These are phyloP conservation scores for Diaporthe amygdali DNA, from an alignment of 2,329 filamentous ascomycete genomes.

Conservation along the genomic window DNA sequence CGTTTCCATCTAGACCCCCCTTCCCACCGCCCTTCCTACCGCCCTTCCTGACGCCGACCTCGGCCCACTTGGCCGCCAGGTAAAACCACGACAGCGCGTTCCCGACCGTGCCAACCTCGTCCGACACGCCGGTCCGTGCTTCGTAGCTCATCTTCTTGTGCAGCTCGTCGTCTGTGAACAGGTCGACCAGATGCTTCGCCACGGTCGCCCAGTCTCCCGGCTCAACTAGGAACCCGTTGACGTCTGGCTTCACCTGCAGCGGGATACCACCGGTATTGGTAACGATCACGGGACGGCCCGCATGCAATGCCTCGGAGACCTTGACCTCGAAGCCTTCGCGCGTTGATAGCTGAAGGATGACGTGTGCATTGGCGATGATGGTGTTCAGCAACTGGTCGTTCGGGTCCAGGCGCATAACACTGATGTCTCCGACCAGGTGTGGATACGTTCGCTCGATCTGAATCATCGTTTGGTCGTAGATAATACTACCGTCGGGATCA, in stretches of 20 bases:
- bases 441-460: constrained; percentile 68
- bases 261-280: constrained; percentile 81
- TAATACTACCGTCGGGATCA: constrained; percentile 75
- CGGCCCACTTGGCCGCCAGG: constrained; percentile 70
- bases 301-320: constrained; percentile 82
- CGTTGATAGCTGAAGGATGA: constrained; percentile 80
- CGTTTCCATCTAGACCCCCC: constrained; percentile 59
- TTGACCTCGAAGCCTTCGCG: constrained; percentile 88
- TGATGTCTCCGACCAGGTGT: constrained; percentile 68
- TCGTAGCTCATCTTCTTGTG: constrained; percentile 71
- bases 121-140: constrained; percentile 71
- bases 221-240: constrained; percentile 77
- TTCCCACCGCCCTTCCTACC: constrained; percentile 43
- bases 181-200: constrained; percentile 67
- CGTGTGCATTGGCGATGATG: constrained; percentile 72
- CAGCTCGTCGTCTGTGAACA: constrained; percentile 69
- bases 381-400: constrained; percentile 83
- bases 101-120: constrained; percentile 82
- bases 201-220: constrained; percentile 73
- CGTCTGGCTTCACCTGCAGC: constrained; percentile 73
- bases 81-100: constrained; percentile 81
- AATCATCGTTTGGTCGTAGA: constrained; percentile 76
- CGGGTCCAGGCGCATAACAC: constrained; percentile 77
- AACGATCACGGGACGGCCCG: constrained; percentile 79
- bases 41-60: constrained; percentile 52